Conservation (phyloP, 306 rosid species). For the Lathyrus aphaca region DNA sequence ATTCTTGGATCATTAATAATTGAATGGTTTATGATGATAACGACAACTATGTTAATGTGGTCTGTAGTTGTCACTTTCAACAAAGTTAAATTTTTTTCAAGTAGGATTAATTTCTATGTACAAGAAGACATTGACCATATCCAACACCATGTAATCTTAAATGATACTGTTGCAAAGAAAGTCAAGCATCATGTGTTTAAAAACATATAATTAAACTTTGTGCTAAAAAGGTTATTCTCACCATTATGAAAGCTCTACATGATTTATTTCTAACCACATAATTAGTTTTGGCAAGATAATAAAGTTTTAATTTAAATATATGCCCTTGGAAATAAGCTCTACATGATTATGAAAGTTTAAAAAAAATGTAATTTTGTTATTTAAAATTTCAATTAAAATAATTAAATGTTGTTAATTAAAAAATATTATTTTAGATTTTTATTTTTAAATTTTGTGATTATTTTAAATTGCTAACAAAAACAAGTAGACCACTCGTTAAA, state of each 20-base stretch:
- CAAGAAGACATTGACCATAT: slow-evolving; percentile 43
- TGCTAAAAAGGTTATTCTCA: neutral
- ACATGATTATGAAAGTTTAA: no score
- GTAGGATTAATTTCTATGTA: slow-evolving; percentile 36
- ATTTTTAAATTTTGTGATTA: neutral
- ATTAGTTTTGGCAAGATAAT: neutral
- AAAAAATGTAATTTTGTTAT: no score
- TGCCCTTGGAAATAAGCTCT: no score
- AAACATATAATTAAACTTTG: slow-evolving; percentile 17
- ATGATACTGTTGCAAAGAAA: slow-evolving; percentile 44
- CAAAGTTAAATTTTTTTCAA: slow-evolving; percentile 43
- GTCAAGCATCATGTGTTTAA: slow-evolving; percentile 43
- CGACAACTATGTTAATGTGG: slow-evolving; percentile 37
- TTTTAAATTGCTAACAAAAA: neutral
- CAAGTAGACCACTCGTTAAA: neutral
- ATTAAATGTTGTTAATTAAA: no score
- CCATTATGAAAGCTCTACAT: neutral
- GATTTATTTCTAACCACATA: neutral
- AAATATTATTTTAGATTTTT: no score
- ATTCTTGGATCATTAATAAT: slow-evolving; percentile 40
- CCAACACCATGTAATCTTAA: slow-evolving; percentile 47
- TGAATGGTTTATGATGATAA: slow-evolving; percentile 35
- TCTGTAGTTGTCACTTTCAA: slow-evolving; percentile 46
- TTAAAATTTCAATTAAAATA: no score
- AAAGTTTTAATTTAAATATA: neutral